Evolutionary conservation across 1,284 basidiomycete genomes (phyloP), one percentile per base, ranked within the genome.

Genomic region (Cystobasidium slooffiae): DNA sequence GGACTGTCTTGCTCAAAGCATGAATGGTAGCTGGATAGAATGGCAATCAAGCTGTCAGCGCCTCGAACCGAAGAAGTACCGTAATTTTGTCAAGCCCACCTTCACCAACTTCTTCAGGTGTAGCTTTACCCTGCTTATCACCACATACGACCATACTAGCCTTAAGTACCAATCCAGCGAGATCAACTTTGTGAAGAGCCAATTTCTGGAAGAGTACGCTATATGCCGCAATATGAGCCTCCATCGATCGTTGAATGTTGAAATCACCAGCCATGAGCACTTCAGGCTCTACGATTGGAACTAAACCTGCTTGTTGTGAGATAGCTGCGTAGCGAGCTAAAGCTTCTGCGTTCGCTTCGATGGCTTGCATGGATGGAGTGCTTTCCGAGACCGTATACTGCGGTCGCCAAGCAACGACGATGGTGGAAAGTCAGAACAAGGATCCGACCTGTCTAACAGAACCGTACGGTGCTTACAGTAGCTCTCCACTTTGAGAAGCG

Each of bases 401-500:
- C 20, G 31, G 24, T 52, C 47, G 20, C 20, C n/a, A 18, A 31
- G 18, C 14, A 6, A n/a, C 6, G 16, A 10, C 5, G 31, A 31
- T 31, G 31, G 31, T 31, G 31, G 44, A 41, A 6, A 43, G 18
- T 46, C 59, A 63, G 24, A 31, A 63, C 3, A 12, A 86, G 84
- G 1, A 31, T 31, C 24, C 14, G 6, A n/a, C 1, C 9, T 18
- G 7, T 39, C 39, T 16, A 41, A 12, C 18, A 20, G 41, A 51
- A 18, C n/a, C 18, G 43, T 9, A n/a, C 39, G 18, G 14, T n/a
- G 39, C 69, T n/a, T 51, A 72, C 69, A 53, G 84, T 85, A 22
- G 84, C 84, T 18, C 86, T 84, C 84, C 85, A 87, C 78, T 87
- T 87, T 37, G 85, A 85, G 79, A 87, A 87, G 41, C 86, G 81